A percentile compares a stretch with the other conserved stretches of the same genome.
These are phyloP conservation scores for Russula lepida DNA, from an alignment of 768 basidiomycete species.

Conservation along the genomic window DNA sequence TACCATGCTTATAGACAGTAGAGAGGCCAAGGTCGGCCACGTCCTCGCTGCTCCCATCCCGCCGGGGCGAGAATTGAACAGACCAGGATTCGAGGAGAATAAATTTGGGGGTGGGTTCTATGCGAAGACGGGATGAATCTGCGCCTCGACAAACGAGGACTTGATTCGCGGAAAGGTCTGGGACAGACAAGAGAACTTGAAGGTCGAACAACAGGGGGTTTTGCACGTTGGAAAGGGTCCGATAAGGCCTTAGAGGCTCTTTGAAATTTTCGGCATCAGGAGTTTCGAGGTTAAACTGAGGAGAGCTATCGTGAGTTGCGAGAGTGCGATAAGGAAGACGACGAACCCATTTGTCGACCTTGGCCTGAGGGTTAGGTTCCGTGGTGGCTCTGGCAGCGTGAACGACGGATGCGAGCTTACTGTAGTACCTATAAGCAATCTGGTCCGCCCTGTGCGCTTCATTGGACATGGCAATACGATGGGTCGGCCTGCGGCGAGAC, in stretches of 20 bases:
- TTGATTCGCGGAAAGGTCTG: constrained; percentile 60
- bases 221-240: constrained; percentile 40
- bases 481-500: constrained; percentile 10
- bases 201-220: constrained; percentile 46
- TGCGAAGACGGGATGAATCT: constrained; percentile 41
- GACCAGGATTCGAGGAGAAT: constrained; percentile 71
- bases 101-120: constrained; percentile 59
- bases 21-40: constrained; percentile 55
- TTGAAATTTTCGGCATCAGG: constrained; percentile 64
- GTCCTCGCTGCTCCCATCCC: constrained; percentile 16
- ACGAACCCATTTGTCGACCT: constrained; percentile 78
- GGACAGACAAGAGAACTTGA: constrained; percentile 62
- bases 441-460: constrained; percentile 68
- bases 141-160: constrained; percentile 61
- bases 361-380: constrained; percentile 37
- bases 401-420: constrained; percentile 71
- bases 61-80: constrained; percentile 36
- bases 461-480: constrained; percentile 39
- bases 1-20: constrained; percentile 79
- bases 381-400: constrained; percentile 62
- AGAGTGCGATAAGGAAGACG: not conserved
- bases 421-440: constrained; percentile 77
- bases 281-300: constrained; percentile 74
- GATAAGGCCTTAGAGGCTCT: constrained; percentile 53
- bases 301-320: not conserved